Conservation (phyloP, 768 basidiomycete species). For the Leccinum fibrillosum region DNA sequence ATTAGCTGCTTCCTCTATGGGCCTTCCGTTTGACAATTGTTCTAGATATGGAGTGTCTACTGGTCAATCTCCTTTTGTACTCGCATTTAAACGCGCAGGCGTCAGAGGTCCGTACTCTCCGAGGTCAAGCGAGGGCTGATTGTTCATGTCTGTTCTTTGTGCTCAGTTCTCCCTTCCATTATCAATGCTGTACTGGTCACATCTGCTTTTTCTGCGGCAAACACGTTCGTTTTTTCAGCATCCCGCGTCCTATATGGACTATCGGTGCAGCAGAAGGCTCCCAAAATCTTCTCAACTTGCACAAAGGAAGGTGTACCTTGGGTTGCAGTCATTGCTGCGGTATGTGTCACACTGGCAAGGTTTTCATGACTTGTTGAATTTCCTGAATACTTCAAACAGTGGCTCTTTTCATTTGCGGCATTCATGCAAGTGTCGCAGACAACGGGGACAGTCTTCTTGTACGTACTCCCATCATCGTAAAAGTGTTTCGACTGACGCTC, state of each 20-base stretch:
- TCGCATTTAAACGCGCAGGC: slow-evolving; percentile 73
- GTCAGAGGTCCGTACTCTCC: slow-evolving; percentile 46
- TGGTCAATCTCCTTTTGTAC: slow-evolving; percentile 81
- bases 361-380: slow-evolving; percentile 13
- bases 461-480: not conserved
- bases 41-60: slow-evolving; percentile 34
- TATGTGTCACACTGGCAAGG: slow-evolving; percentile 12
- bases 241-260: slow-evolving; percentile 44
- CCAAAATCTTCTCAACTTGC: slow-evolving; percentile 46
- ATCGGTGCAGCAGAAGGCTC: slow-evolving; percentile 50
- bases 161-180: slow-evolving; percentile 55
- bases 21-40: not conserved
- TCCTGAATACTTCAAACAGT: slow-evolving; percentile 14
- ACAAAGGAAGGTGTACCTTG: slow-evolving; percentile 50
- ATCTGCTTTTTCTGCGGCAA: slow-evolving; percentile 69
- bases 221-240: slow-evolving; percentile 39
- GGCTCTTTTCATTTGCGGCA: slow-evolving; percentile 44
- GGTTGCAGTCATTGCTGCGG: slow-evolving; percentile 30
- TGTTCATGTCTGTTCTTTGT: not conserved
- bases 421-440: slow-evolving; percentile 65
- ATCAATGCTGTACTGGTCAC: slow-evolving; percentile 74
- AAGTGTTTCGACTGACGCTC: slow-evolving; percentile 21
- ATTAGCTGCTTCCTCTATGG: slow-evolving; percentile 3
- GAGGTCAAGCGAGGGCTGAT: slow-evolving; percentile 4
- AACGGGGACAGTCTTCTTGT: slow-evolving; percentile 39